Percentiles rank a stretch among this genome's conserved stretches.
Evolutionary conservation across 257 asterid genomes (phyloP).

Genomic region (Rauvolfia tetraphylla): DNA sequence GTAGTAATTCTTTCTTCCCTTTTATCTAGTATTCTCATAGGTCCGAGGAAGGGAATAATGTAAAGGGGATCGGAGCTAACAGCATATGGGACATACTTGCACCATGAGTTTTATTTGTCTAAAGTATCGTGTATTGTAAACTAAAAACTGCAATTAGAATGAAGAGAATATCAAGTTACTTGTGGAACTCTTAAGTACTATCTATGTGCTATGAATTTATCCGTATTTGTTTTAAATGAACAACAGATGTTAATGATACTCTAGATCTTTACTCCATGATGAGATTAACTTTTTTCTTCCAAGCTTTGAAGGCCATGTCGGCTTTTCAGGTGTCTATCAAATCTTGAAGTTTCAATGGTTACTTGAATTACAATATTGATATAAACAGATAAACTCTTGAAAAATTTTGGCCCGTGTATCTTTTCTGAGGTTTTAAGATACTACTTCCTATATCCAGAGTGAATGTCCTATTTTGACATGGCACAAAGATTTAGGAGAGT

Average conservation of each 20-base stretch:
- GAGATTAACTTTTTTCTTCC: background rate
- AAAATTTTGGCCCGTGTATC: background rate
- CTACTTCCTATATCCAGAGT: no score
- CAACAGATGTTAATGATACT: background rate
- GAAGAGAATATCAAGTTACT: background rate
- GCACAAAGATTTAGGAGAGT: no score
- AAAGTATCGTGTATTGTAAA: background rate
- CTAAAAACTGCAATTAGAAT: no score
- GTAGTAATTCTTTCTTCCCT: slow-evolving; percentile 23
- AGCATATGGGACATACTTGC: background rate
- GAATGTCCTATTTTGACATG: no score
- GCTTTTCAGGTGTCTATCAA: background rate
- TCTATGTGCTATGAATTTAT: background rate
- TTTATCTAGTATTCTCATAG: no score
- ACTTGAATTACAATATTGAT: no score
- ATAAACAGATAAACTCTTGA: no score
- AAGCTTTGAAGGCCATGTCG: background rate
- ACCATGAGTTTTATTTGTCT: background rate
- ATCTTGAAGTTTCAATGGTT: background rate
- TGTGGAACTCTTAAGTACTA: background rate
- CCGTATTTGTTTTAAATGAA: background rate
- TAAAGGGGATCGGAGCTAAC: background rate
- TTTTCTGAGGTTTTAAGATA: background rate
- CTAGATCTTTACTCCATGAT: background rate
- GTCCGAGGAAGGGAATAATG: background rate